Percentiles rank a stretch among this genome's conserved stretches.
Conservation (phyloP, 805 yeast genomes). For the Saccharomycopsis amapae region DNA sequence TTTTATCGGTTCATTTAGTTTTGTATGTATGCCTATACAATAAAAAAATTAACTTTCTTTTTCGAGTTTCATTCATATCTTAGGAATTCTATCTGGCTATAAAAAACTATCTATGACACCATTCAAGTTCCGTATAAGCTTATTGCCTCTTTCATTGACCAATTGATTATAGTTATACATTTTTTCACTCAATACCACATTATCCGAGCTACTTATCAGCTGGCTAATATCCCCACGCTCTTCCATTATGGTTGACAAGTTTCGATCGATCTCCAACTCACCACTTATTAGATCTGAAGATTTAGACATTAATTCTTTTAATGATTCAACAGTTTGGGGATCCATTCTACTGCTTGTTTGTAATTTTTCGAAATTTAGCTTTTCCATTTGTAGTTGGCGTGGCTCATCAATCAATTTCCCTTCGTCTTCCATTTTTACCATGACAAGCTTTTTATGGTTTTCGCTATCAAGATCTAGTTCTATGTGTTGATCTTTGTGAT, state of each 20-base stretch:
- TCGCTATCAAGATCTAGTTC: too few species aligned
- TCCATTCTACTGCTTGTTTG: background rate
- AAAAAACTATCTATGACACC: slow-evolving; percentile 4
- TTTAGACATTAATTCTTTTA: slow-evolving; percentile 1
- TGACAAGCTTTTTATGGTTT: too few species aligned
- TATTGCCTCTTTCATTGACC: slow-evolving; percentile 4
- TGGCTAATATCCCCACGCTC: background rate
- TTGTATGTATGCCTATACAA: too few species aligned
- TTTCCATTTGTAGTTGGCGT: too few species aligned
- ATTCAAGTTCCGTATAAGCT: slow-evolving; percentile 7
- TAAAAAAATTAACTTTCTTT: too few species aligned
- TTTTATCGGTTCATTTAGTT: too few species aligned
- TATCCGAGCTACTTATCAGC: background rate
- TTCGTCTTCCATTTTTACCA: too few species aligned
- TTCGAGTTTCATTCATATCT: too few species aligned
- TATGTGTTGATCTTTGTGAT: too few species aligned
- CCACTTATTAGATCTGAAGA: slow-evolving; percentile 6
- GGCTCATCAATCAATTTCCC: too few species aligned
- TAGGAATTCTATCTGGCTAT: too few species aligned
- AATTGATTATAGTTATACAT: slow-evolving; percentile 2
- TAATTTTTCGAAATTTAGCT: background rate
- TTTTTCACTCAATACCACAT: slow-evolving; percentile 2
- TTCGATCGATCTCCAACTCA: slow-evolving; percentile 5
- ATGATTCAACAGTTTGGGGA: background rate
- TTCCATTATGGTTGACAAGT: background rate